Percentiles rank a stretch among this genome's conserved stretches.
phyloP scores from a whole-genome alignment of 441 rosid genomes.

The Pelargonium myrrhifolium region DNA sequence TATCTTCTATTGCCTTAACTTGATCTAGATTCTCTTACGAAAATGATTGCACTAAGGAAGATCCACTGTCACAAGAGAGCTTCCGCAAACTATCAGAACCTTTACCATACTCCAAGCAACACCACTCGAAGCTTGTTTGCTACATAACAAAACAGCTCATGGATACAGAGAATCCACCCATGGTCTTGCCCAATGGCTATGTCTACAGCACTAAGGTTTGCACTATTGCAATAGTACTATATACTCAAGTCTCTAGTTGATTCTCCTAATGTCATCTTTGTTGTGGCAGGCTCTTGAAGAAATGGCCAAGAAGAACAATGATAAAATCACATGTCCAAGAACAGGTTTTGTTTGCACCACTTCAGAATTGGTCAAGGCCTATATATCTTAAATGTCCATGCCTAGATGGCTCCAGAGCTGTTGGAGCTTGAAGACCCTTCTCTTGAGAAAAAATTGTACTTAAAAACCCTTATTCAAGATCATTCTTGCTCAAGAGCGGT shows the following conservation, averaged over 20 bases:
- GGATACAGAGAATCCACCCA: conserved; percentile 97
- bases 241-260: not conserved
- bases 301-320: conserved; percentile 71
- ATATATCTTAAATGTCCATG: conserved; percentile 52
- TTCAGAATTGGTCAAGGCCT: conserved; percentile 75
- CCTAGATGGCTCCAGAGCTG: too few species aligned
- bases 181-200: conserved; percentile 85
- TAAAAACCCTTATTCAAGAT: too few species aligned
- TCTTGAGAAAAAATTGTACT: too few species aligned
- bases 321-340: conserved; percentile 73
- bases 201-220: conserved; percentile 84
- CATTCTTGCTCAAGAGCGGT: too few species aligned
- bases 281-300: conserved; percentile 79
- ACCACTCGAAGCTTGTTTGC: conserved; percentile 91
- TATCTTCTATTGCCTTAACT: conserved; percentile 34
- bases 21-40: conserved; percentile 58
- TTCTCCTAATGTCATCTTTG: not conserved
- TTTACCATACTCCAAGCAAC: conserved; percentile 83
- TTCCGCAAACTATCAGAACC: conserved; percentile 75
- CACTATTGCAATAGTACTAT: conserved; percentile 1
- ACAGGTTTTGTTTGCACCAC: conserved; percentile 52
- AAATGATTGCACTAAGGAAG: conserved; percentile 87
- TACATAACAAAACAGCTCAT: conserved; percentile 83
- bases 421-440: too few species aligned
- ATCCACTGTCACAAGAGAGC: conserved; percentile 85